Evolutionary conservation across 495 filamentous ascomycete genomes (phyloP).

Genomic region (Hypoxylon rickii): DNA sequence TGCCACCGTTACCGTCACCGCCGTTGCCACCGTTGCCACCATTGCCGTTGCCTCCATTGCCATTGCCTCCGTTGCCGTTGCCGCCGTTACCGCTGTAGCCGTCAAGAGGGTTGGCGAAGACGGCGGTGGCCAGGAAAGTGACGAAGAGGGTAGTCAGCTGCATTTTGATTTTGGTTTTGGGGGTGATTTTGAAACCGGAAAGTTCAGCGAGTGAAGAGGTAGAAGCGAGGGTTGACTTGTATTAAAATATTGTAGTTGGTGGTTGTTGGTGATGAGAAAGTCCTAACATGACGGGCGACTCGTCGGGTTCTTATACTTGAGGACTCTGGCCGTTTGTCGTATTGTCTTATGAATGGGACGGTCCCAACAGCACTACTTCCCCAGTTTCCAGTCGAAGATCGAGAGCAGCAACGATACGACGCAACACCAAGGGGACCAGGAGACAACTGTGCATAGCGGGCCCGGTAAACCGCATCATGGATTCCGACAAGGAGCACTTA

Average conservation of each 20-base stretch:
- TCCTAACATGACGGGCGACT: conserved; percentile 15
- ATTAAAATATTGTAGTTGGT: conserved; percentile 14
- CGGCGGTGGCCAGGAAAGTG: conserved; percentile 38
- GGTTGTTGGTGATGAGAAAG: conserved; percentile 22
- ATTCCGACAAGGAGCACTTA: neutral
- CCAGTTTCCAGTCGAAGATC: neutral
- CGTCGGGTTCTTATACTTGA: conserved; percentile 33
- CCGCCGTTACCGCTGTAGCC: conserved; percentile 12
- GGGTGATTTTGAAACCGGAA: conserved; percentile 26
- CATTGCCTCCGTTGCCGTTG: conserved; percentile 2
- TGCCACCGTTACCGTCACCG: conserved; percentile 7
- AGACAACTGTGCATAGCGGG: neutral
- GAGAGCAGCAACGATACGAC: conserved; percentile 2
- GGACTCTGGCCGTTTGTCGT: neutral
- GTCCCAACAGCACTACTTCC: conserved; percentile 1
- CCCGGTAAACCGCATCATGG: neutral
- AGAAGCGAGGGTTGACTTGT: conserved; percentile 25
- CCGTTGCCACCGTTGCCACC: neutral
- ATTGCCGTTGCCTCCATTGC: conserved; percentile 10
- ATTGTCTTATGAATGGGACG: neutral
- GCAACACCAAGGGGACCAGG: conserved; percentile 11
- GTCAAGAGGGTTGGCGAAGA: conserved; percentile 39
- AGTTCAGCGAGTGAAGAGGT: conserved; percentile 27
- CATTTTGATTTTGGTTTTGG: conserved; percentile 41
- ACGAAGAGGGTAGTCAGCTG: conserved; percentile 44